These are phyloP conservation scores for Amoebophrya sp. DNA, from an alignment of 169 alveolate species.

Conservation along the genomic window DNA sequence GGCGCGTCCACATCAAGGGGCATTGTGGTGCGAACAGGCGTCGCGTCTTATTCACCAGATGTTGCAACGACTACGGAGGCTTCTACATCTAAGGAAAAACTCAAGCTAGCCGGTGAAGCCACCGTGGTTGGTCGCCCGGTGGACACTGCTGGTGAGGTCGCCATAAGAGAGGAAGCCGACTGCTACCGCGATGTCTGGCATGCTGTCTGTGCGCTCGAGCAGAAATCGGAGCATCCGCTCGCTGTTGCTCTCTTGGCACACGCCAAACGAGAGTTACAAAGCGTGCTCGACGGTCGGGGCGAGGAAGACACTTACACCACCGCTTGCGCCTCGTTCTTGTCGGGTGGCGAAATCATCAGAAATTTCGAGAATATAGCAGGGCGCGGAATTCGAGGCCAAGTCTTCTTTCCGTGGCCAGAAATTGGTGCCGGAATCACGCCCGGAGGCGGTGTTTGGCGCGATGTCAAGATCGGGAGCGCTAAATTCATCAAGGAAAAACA, in stretches of 20 bases:
- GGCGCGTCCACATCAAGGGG: too few relatives aligned
- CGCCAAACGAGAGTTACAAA: too few relatives aligned
- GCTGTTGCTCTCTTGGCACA: neutral
- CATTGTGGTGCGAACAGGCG: too few relatives aligned
- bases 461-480: neutral
- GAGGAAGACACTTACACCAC: too few relatives aligned
- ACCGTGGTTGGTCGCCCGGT: neutral
- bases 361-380: neutral
- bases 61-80: too few relatives aligned
- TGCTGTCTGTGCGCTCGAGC: neutral
- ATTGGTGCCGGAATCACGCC: too few relatives aligned
- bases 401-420: neutral
- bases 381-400: neutral
- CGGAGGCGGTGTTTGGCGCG: neutral
- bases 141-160: conserved; percentile 31
- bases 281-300: too few relatives aligned
- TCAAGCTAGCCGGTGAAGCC: too few relatives aligned
- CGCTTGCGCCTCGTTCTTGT: too few relatives aligned
- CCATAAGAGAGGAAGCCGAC: neutral
- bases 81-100: too few relatives aligned
- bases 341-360: too few relatives aligned
- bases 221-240: neutral
- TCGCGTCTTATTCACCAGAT: too few relatives aligned
- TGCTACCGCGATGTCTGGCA: neutral
- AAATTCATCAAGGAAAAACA: neutral